Evolutionary conservation across 2,329 filamentous ascomycete genomes (phyloP).

Genomic region (Magnaporthiopsis rhizophila): DNA sequence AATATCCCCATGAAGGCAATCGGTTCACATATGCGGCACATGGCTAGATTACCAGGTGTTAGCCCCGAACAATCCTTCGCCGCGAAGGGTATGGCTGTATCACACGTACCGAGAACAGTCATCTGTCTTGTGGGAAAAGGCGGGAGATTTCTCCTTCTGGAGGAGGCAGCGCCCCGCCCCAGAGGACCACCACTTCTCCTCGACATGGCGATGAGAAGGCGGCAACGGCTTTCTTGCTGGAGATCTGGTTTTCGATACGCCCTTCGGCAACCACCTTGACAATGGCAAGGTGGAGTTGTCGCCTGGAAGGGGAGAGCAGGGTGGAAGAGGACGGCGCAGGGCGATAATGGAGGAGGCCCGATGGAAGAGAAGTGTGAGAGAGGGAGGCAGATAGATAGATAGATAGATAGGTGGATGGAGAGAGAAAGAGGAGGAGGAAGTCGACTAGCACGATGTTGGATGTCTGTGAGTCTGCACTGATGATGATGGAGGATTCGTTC

Average conservation of each 20-base stretch:
- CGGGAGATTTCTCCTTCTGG: slow-evolving; percentile 12
- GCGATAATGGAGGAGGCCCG: not conserved
- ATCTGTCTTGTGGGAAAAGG: slow-evolving; percentile 29
- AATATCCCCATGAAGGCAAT: slow-evolving; percentile 99
- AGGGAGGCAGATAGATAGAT: not conserved
- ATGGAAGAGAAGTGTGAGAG: not conserved
- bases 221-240: not conserved
- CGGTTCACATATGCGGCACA: slow-evolving; percentile 94
- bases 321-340: not conserved
- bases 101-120: slow-evolving; percentile 27
- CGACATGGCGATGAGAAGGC: not conserved
- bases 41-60: slow-evolving; percentile 42
- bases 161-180: not conserved
- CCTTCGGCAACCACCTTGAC: not conserved
- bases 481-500: not conserved
- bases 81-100: not conserved
- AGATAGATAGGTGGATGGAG: too few relatives aligned
- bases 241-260: not conserved
- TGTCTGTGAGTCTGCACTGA: not conserved
- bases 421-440: not conserved
- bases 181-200: not conserved
- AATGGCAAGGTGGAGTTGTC: not conserved
- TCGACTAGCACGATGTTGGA: not conserved
- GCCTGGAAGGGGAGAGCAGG: not conserved
- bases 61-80: not conserved